A percentile compares a stretch with the other conserved stretches of the same genome.
Conservation (phyloP, 768 basidiomycete genomes). For the Podaxis pistillaris region DNA sequence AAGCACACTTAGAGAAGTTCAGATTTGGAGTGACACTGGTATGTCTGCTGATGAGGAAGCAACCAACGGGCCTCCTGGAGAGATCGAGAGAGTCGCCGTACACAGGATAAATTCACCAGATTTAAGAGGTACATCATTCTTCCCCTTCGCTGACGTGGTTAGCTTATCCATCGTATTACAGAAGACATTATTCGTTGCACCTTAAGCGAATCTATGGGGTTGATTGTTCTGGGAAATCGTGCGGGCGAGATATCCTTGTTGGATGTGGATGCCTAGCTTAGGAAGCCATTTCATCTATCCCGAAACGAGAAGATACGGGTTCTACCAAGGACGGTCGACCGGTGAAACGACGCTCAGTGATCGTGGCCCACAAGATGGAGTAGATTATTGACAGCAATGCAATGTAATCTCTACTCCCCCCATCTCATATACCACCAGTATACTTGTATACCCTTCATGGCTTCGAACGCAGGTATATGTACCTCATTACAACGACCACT, state of each 20-base stretch:
- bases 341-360: no score
- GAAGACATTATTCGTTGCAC: slow-evolving; percentile 48
- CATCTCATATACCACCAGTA: no score
- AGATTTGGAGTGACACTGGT: slow-evolving; percentile 34
- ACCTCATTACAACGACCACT: no score
- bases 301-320: no score
- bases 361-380: no score
- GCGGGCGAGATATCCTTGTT: slow-evolving; percentile 37
- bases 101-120: slow-evolving; percentile 36
- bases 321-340: no score
- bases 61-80: slow-evolving; percentile 10
- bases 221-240: slow-evolving; percentile 40
- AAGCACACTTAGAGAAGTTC: slow-evolving; percentile 40
- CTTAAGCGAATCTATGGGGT: slow-evolving; percentile 44
- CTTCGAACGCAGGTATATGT: no score
- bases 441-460: no score
- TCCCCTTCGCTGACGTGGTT: neutral
- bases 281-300: no score
- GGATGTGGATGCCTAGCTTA: slow-evolving; percentile 1
- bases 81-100: slow-evolving; percentile 30
- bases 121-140: slow-evolving; percentile 32
- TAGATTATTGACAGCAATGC: no score
- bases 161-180: slow-evolving; percentile 16
- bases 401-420: no score
- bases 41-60: neutral